Conservation (phyloP, 1,284 basidiomycete genomes). For the Sanghuangporus weigelae region DNA sequence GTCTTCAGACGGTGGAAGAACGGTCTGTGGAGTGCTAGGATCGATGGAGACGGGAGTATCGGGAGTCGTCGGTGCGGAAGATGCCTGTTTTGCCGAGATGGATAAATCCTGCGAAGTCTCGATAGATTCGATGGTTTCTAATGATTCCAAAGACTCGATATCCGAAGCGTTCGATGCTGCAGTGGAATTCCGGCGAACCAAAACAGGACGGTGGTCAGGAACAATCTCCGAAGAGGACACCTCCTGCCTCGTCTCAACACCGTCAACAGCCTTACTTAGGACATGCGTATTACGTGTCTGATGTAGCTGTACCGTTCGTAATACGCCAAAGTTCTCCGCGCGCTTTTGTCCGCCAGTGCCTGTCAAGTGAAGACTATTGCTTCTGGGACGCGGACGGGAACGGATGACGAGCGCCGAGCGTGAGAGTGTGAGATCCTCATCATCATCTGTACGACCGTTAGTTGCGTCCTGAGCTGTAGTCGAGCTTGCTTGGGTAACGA, state of each 20-base stretch:
- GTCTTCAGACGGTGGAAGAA: slow-evolving; percentile 9
- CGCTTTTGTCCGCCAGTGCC: slow-evolving; percentile 36
- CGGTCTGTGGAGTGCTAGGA: slow-evolving; percentile 21
- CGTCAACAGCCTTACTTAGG: slow-evolving; percentile 30
- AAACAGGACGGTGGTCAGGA: slow-evolving; percentile 18
- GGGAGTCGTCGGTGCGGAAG: slow-evolving; percentile 6
- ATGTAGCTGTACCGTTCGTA: slow-evolving; percentile 56
- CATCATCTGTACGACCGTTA: slow-evolving; percentile 47
- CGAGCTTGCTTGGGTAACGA: slow-evolving; percentile 64
- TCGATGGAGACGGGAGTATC: slow-evolving; percentile 19
- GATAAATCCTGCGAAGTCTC: slow-evolving; percentile 3
- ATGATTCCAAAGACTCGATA: slow-evolving; percentile 16
- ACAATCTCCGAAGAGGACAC: neutral
- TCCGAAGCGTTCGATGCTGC: slow-evolving; percentile 25
- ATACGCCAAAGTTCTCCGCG: slow-evolving; percentile 44
- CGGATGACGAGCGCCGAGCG: slow-evolving; percentile 29
- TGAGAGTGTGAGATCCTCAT: slow-evolving; percentile 38
- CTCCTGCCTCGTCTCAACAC: slow-evolving; percentile 9
- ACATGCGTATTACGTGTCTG: slow-evolving; percentile 48
- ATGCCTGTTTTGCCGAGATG: slow-evolving; percentile 9
- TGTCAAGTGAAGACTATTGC: slow-evolving; percentile 50
- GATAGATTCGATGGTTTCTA: slow-evolving; percentile 16
- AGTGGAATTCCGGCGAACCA: slow-evolving; percentile 43
- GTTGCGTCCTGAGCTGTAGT: slow-evolving; percentile 43
- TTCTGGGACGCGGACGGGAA: slow-evolving; percentile 42